Base-by-base conservation (phyloP, 164 flowering plant genomes). In the Hamamelis virginiana region DNA sequence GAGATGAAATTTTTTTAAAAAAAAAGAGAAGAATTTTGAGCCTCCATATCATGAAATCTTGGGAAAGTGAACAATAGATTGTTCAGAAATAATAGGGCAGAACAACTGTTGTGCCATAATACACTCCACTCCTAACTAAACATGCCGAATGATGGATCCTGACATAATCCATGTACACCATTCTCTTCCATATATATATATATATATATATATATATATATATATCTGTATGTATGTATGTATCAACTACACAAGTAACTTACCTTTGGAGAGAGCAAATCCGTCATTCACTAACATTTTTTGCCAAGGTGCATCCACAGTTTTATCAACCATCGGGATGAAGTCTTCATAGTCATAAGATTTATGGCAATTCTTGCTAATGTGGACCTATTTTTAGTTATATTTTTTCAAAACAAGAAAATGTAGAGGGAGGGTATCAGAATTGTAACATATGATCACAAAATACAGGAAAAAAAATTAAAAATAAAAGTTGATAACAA, bases 251-350 rank as follows among this genome's bases (percentile, higher is more conserved):
- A 33, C 10, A 45, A 6, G 62, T 21, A 63, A 23, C 10, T 27
- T 71, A 78, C 82, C 78, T 75, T 77, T 72, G 5, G 72, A 63
- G 28, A 66, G 33, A 47, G 76, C 64, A 65, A 51, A 62, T 13
- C 43, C 65, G 16, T 65, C 62, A 62, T 43, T 65, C 19, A 63
- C 62, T 19, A 22, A 33, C 45, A 62, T n/a, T 41, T 65, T 79
- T 21, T 65, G 65, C 83, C 84, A 79, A 38, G 69, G 10, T 26
- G 63, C 16, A 46, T 81, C 74, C 58, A 78, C 64, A 21, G 64
- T 16, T 71, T 81, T 81, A 8, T 76, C 83, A 67, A 76, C 72
- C 59, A 75, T 26, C 8, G 81, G 79, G 22, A 70, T 69, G 26
- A 28, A 65, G 38, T 63, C 67, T 1, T 72, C 67, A 27, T 15